phyloP scores from a whole-genome alignment of 331 rosid genomes.

The Telfairia occidentalis region DNA sequence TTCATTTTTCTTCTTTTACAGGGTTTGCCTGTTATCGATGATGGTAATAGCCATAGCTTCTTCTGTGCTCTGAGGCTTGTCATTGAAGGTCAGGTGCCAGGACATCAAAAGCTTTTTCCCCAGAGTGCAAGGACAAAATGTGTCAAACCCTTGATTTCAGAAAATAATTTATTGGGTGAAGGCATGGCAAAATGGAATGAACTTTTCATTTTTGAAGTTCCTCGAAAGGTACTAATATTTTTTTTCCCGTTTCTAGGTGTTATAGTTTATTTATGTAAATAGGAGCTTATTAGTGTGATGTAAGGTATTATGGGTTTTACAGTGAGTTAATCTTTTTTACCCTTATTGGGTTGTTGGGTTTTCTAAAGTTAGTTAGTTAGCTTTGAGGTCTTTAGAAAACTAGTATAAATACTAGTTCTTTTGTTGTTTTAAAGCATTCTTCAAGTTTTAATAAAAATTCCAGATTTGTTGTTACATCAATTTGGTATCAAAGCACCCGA shows the following conservation, averaged over 20 bases:
- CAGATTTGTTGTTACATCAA: too few relatives aligned
- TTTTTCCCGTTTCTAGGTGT: neutral
- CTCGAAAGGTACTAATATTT: constrained; percentile 48
- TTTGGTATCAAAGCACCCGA: too few relatives aligned
- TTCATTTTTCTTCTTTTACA: constrained; percentile 15
- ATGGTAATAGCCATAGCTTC: constrained; percentile 85
- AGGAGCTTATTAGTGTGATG: too few relatives aligned
- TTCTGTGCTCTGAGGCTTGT: constrained; percentile 95
- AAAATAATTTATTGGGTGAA: constrained; percentile 26
- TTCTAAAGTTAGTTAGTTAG: too few relatives aligned
- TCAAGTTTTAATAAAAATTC: too few relatives aligned
- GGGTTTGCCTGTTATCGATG: constrained; percentile 76
- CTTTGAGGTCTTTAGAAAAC: too few relatives aligned
- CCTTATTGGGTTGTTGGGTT: too few relatives aligned
- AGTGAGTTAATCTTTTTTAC: too few relatives aligned
- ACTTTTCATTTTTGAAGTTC: constrained; percentile 88
- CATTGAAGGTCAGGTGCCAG: constrained; percentile 62
- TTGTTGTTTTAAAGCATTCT: too few relatives aligned
- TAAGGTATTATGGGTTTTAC: too few relatives aligned
- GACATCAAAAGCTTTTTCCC: constrained; percentile 89
- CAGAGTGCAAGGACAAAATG: constrained; percentile 98
- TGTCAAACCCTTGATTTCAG: constrained; percentile 58
- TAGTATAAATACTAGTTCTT: too few relatives aligned
- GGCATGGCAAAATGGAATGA: constrained; percentile 91
- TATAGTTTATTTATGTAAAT: too few relatives aligned